Percentiles rank a stretch among this genome's conserved stretches.
phyloP scores from a whole-genome alignment of 768 basidiomycete species.

The Termitomyces sp. region DNA sequence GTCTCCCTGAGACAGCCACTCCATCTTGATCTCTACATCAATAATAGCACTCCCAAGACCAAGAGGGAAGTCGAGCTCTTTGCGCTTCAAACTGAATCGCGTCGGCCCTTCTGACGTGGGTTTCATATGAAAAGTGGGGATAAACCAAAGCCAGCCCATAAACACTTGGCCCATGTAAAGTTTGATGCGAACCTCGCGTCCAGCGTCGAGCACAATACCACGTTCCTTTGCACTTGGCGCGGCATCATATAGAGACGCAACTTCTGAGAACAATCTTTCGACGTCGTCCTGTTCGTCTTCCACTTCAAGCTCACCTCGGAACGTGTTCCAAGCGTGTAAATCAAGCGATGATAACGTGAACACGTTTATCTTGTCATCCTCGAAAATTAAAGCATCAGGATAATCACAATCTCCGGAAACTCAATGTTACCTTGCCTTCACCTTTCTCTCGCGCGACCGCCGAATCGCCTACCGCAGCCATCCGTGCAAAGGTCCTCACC shows the following conservation, averaged over 20 bases:
- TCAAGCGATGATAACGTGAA: conserved; percentile 43
- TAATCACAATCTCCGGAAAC: neutral
- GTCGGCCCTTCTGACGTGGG: conserved; percentile 30
- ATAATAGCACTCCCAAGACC: conserved; percentile 66
- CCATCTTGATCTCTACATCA: conserved; percentile 60
- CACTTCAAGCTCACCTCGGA: conserved; percentile 29
- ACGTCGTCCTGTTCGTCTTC: conserved; percentile 16
- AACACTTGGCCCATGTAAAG: conserved; percentile 74
- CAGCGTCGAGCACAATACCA: conserved; percentile 60
- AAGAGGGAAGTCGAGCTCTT: conserved; percentile 74
- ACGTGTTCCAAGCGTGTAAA: conserved; percentile 35
- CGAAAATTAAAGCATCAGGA: neutral
- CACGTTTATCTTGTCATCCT: conserved; percentile 38
- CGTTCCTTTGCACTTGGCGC: conserved; percentile 20
- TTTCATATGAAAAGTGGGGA: conserved; percentile 78
- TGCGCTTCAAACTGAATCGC: conserved; percentile 42
- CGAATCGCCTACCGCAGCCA: conserved; percentile 36
- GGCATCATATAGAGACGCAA: conserved; percentile 38
- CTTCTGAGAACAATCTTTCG: conserved; percentile 32
- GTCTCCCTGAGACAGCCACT: conserved; percentile 27
- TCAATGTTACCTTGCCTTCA: conserved; percentile 24
- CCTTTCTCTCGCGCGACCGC: conserved; percentile 22
- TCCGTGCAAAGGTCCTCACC: conserved; percentile 67
- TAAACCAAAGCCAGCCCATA: conserved; percentile 84
- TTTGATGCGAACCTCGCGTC: conserved; percentile 66